Conservation (phyloP, 1,284 basidiomycete species). For the Cryptococcus maquisensis region DNA sequence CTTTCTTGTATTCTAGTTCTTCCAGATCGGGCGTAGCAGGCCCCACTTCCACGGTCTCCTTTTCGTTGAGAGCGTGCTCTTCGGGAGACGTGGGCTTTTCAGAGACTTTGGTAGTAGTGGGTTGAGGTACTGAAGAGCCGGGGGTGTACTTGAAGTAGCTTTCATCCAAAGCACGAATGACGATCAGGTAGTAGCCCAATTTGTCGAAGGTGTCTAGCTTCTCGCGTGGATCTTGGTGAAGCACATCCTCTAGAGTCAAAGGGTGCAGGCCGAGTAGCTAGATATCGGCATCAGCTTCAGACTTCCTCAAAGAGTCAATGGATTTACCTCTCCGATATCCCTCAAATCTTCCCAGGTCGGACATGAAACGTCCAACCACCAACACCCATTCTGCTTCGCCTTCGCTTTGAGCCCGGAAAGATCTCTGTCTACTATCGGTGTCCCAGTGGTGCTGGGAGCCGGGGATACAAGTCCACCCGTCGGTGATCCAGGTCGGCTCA, state of each 20-base stretch:
- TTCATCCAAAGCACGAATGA: constrained; percentile 77
- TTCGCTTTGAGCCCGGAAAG: constrained; percentile 6
- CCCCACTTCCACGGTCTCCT: background rate
- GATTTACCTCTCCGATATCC: constrained; percentile 71
- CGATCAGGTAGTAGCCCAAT: constrained; percentile 90
- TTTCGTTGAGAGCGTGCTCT: constrained; percentile 1
- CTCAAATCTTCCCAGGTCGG: constrained; percentile 88
- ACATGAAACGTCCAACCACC: constrained; percentile 90
- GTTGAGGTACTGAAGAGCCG: constrained; percentile 13
- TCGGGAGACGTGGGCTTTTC: background rate
- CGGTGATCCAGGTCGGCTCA: constrained; percentile 21
- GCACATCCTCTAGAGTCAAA: constrained; percentile 87
- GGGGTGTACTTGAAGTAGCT: constrained; percentile 57
- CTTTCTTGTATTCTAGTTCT: constrained; percentile 17
- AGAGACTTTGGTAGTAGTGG: background rate
- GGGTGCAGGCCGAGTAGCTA: constrained; percentile 86
- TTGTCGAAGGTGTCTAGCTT: constrained; percentile 86
- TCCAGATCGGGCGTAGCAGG: background rate
- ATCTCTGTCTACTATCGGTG: constrained; percentile 9
- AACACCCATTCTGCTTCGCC: constrained; percentile 54
- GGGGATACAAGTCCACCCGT: constrained; percentile 16
- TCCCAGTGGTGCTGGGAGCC: constrained; percentile 10
- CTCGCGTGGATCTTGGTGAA: constrained; percentile 90
- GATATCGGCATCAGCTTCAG: background rate
- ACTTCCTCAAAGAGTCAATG: too few relatives aligned